Evolutionary conservation across 1,139 yeast genomes (phyloP), one percentile per base, ranked within the genome.

Genomic region (Yamadazyma trypodendri): DNA sequence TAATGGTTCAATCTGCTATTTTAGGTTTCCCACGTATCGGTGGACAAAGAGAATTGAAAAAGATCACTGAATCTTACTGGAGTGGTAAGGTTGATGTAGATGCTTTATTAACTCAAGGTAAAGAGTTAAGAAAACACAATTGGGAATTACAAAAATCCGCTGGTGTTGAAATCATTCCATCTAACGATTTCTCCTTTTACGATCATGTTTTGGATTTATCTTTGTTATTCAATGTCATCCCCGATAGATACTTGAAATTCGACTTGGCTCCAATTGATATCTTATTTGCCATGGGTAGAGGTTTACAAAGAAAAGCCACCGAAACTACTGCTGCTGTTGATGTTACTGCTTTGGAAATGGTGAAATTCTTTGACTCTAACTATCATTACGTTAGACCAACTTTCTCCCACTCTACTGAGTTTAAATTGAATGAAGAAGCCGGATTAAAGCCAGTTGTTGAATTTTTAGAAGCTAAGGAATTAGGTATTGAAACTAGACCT

Each of bases 321-420:
- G 96, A 85, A 55, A 65, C 90, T 54, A 66, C 81, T 47, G 78
- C 84, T 54, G 95, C 95, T 53, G 96, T 92, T 55, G 98, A 94
- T 70, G 98, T 92, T 46, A 92, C 97, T 51, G 98, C 98, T 57
- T 80, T 88, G 69, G 98, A 92, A 81, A 92, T 92, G 98, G 98
- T 92, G 58, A 92, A 92, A 79, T 92, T 98, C 98, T 92, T 92
- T 57, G 98, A 92, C 72, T 86, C 97, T 50, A 92, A 92, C 87
- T 92, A 92, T 86, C 98, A 92, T 73, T 94, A 92, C 68, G 97
- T 92, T 61, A 88, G 98, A 80, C 98, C 98, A 71, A 94, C 98
- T 55, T 88, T 92, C 75, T 87, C 96, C 42, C 84, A 89, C 79
- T 79, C 89, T 54, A 92, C 97, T 50, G 82, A 84, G 58, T 94